These are phyloP conservation scores for Diutina ranongensis DNA, from an alignment of 1,139 yeast genomes.

Conservation along the genomic window DNA sequence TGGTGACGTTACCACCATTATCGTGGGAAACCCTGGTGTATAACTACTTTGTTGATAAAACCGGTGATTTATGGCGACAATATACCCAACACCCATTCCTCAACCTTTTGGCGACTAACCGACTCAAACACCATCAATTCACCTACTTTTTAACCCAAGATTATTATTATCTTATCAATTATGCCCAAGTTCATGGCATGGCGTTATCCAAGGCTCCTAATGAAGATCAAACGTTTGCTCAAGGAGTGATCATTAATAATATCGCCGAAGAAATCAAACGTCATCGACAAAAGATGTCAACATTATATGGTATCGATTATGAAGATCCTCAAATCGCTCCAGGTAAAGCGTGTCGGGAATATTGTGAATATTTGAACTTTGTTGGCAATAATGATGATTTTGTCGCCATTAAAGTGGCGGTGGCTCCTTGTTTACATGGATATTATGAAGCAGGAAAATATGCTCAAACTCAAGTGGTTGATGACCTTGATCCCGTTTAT, in stretches of 20 bases:
- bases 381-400: constrained; percentile 45
- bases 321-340: constrained; percentile 37
- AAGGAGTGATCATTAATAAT: constrained; percentile 39
- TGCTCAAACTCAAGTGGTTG: neutral
- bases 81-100: constrained; percentile 60
- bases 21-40: constrained; percentile 11
- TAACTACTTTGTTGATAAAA: constrained; percentile 43
- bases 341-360: constrained; percentile 44
- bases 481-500: constrained; percentile 29
- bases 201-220: constrained; percentile 56
- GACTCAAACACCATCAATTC: constrained; percentile 40
- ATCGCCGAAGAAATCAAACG: constrained; percentile 45
- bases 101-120: constrained; percentile 36
- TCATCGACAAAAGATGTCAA: constrained; percentile 41
- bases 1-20: constrained; percentile 1
- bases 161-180: constrained; percentile 55
- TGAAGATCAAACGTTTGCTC: constrained; percentile 38
- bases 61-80: constrained; percentile 42
- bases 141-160: constrained; percentile 59
- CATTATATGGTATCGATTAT: constrained; percentile 32
- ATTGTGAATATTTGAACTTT: constrained; percentile 47
- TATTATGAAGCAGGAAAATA: constrained; percentile 20
- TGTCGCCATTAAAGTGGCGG: constrained; percentile 53
- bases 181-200: constrained; percentile 56
- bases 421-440: constrained; percentile 73